These are phyloP conservation scores for Alternaria sp. DNA, from an alignment of 2,329 filamentous ascomycete genomes.

Conservation along the genomic window DNA sequence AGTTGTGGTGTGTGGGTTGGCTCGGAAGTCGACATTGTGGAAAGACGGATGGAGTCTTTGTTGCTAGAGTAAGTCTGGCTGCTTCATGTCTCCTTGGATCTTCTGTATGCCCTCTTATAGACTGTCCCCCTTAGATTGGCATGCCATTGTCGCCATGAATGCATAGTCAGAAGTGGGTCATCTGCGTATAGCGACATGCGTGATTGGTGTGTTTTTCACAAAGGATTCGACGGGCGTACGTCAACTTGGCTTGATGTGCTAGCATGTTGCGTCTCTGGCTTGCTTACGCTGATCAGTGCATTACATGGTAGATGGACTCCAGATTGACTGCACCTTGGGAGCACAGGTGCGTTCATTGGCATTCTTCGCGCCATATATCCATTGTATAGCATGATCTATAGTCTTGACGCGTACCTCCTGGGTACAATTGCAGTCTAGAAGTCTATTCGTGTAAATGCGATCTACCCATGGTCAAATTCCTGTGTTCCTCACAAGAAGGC, in stretches of 20 bases:
- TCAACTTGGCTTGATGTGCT: background rate
- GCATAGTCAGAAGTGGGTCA: background rate
- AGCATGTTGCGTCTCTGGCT: background rate
- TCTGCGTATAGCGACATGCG: background rate
- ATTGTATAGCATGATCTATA: background rate
- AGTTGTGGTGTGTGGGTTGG: background rate
- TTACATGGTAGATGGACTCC: background rate
- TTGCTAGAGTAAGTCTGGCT: background rate
- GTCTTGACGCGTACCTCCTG: background rate
- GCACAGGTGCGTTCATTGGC: background rate
- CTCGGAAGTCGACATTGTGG: background rate
- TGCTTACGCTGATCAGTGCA: background rate
- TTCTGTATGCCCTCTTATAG: background rate
- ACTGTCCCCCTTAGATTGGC: background rate
- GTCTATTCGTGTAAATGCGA: background rate
- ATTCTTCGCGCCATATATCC: background rate
- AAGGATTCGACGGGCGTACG: background rate
- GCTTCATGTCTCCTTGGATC: background rate
- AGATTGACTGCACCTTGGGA: background rate
- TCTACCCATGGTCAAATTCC: background rate
- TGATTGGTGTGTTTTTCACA: constrained; percentile 1
- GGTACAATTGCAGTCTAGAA: background rate
- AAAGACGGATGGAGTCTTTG: background rate
- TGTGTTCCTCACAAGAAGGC: constrained; percentile 29
- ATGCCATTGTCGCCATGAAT: background rate